Base-by-base conservation (phyloP, 228 moss, liverwort and hornwort species). In the Sphagnum fallax region DNA sequence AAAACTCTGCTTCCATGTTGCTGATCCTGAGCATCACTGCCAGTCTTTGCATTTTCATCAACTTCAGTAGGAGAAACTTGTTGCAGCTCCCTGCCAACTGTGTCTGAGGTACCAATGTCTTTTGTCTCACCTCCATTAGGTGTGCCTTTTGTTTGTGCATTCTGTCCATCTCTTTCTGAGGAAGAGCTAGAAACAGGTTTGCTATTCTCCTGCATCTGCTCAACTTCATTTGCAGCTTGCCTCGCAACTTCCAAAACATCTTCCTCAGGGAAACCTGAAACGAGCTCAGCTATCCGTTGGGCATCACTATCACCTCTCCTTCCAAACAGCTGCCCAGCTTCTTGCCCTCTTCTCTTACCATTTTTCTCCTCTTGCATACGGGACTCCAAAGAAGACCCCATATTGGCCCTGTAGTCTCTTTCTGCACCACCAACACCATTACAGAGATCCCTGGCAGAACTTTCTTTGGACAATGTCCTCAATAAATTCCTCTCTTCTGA, bases 221-320 rank as follows among this genome's bases (percentile, higher is more conserved):
- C 93, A 16, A 88, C 93, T 80, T 93, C 93, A 72, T 83, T 81
- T 18, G 79, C 93, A 69, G 86, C 93, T 81, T 93, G 88, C 59
- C 90, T 80, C 47, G 93, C 93, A 60, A 93, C 90, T 81, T 93
- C 90, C 47, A 93, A 68, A 60, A 90, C 93, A 72, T 93, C 93
- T 78, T 93, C 93, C 80, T 90, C 88, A 32, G 90, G 90, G 16
- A 90, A 90, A 7, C 81, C 82, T 67, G 79, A 79, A 60, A 81
- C 70, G 52, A 81, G 84, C 6, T 86, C 88, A 16, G 81, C 68
- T 50, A 81, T 73, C 57, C 80, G 80, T 62, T 72, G 81, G 14
- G 76, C 88, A 67, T 90, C 86, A 71, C 69, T 74, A 14, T 93
- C 91, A 52, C 83, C 83, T 75, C 88, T 88, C 72, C 88, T 86